Evolutionary conservation across 306 rosid genomes (phyloP), one percentile per base, ranked within the genome.

Genomic region (Cicer chorassanicum): DNA sequence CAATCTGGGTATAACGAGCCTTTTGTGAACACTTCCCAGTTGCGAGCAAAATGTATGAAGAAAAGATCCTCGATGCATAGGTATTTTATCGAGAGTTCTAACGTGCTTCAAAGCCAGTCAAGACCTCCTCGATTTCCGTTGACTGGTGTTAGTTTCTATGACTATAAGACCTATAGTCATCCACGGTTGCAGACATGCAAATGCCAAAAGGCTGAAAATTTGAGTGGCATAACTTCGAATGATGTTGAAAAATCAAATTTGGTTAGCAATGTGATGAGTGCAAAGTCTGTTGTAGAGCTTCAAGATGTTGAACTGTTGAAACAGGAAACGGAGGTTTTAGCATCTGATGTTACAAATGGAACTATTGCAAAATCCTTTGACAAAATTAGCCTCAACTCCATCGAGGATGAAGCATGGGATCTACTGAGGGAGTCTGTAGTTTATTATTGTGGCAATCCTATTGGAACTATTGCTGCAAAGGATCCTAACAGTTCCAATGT

Each of bases 371-470:
- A 82, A 43, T 53, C 77, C 71, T 77, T 75, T 77, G 78, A 38
- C 9, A 56, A 78, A 13, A 68, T 68, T 73, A 73, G 80, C 51
- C n/a, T 79, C 62, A 77, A 83, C 45, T 84, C 91, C 10, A 50
- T 82, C 8, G 97, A 89, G 83, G 93, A 89, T 68, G 97, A 92
- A 82, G 97, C 97, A 0, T 92, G 97, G 97, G 90, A 88, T 66
- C 73, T 89, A 62, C 88, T 92, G 44, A 82, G 91, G 57, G 93
- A 86, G 63, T 92, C 97, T 49, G 67, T 89, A 34, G 96, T 88
- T 71, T 61, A 80, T 84, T 92, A 92, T 70, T 92, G 96, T 69
- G 82, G 90, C 61, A 89, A 84, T 85, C 96, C 97, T 29, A 74
- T 92, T 66, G 97, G 97, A 81, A 92, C 97, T 16, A 89, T 92